Conservation (phyloP, 352 stramenopile genomes). For the Aphanomyces stellatus region DNA sequence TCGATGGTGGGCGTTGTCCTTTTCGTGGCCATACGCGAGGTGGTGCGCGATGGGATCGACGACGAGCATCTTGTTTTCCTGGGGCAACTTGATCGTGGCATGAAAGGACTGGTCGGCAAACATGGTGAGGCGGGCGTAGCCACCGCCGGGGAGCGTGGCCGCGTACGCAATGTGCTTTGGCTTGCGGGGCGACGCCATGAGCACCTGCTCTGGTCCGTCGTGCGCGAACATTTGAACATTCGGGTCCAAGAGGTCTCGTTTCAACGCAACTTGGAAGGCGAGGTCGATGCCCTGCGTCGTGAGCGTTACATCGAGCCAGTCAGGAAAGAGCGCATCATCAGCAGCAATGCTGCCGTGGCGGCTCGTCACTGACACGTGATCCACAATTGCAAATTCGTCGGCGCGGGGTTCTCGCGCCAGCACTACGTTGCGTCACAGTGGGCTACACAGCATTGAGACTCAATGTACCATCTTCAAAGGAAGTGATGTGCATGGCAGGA, state of each 20-base stretch:
- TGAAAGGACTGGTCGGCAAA: neutral
- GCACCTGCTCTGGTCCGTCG: neutral
- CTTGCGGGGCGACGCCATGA: neutral
- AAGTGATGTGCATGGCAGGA: neutral
- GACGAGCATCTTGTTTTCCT: constrained; percentile 11
- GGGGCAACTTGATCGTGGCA: constrained; percentile 7
- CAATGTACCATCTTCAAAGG: neutral
- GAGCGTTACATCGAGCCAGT: neutral
- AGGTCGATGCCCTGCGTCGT: neutral
- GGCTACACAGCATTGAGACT: neutral
- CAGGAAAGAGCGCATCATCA: neutral
- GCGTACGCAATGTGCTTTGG: constrained; percentile 18
- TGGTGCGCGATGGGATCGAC: constrained; percentile 15
- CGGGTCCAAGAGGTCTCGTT: constrained; percentile 1
- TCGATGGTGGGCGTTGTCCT: neutral
- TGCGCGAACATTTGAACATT: neutral
- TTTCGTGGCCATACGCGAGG: neutral
- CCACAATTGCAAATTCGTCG: neutral
- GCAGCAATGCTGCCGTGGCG: neutral
- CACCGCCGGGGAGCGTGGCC: neutral
- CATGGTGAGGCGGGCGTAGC: constrained; percentile 16
- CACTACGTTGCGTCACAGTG: neutral
- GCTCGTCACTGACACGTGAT: neutral
- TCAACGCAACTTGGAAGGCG: neutral
- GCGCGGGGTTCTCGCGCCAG: neutral